Base-by-base conservation (phyloP, 805 yeast genomes). In the Teunomyces stri region DNA sequence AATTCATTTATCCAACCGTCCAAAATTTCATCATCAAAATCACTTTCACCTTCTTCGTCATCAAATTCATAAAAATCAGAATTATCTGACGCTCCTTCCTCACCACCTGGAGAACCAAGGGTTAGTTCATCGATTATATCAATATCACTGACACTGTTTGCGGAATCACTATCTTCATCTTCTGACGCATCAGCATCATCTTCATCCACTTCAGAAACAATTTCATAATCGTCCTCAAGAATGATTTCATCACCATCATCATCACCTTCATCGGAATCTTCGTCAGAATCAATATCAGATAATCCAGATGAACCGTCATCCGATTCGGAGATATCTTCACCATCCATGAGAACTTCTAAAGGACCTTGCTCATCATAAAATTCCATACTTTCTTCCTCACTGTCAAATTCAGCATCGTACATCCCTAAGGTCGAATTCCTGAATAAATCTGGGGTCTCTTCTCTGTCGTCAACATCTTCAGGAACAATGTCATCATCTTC, bases 391-490 rank as follows among this genome's bases (percentile, higher is more conserved):
- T 72, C 79, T n/a, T 72, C 80, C 29, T 82, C 86, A 38, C 80
- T 79, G 52, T 81, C 85, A 30, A 79, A 76, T 44, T 85, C 94
- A 34, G 87, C 84, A 56, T 92, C 97, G 61, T 86, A 92, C 95
- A 92, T 91, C 1, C 97, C 97, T 35, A 92, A 72, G 0, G 97
- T 88, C 0, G 97, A 91, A 61, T 94, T 91, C 34, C 85, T 74
- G 65, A 92, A 82, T 58, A 91, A 71, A 61, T 91, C 91, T 0
- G 96, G 90, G 0, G 90, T 80, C 45, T 89, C 92, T 45, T 86
- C 95, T 27, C 76, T 61, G 25, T 73, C 69, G 31, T 84, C 89
- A 22, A 78, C 81, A n/a, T 81, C 87, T 6, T 63, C 68, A 6
- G 63, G 64, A 6, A 60, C 59, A 5, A 63, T 58, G 11, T 61